A percentile compares a stretch with the other conserved stretches of the same genome.
Evolutionary conservation across 1,139 yeast genomes (phyloP).

Genomic region (Pneumocystis canis): DNA sequence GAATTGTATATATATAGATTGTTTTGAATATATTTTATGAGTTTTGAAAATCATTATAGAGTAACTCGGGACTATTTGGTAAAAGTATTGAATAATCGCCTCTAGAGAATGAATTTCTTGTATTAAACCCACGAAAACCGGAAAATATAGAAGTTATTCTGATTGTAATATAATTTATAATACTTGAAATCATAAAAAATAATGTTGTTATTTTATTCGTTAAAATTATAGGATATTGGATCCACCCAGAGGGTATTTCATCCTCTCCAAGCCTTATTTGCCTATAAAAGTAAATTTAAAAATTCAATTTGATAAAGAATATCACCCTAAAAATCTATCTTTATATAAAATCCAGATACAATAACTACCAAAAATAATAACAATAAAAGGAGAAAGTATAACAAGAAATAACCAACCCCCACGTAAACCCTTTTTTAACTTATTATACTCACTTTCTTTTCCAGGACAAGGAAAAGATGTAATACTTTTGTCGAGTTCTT

Average conservation of each 20-base stretch:
- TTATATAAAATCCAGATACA: conserved; percentile 55
- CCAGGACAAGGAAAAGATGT: conserved; percentile 73
- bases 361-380: conserved; percentile 37
- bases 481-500: conserved; percentile 48
- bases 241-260: neutral
- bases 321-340: conserved; percentile 46
- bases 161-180: conserved; percentile 7
- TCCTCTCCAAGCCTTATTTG: conserved; percentile 6
- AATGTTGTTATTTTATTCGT: conserved; percentile 24
- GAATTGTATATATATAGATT: neutral
- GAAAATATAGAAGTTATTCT: conserved; percentile 12
- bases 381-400: conserved; percentile 44
- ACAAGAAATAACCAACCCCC: conserved; percentile 37
- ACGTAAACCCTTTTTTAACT: conserved; percentile 42
- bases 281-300: conserved; percentile 17
- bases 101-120: conserved; percentile 19
- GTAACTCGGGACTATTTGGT: conserved; percentile 15
- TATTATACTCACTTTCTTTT: conserved; percentile 48
- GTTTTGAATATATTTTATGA: neutral
- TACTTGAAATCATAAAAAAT: conserved; percentile 22
- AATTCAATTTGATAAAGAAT: conserved; percentile 16
- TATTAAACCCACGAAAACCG: conserved; percentile 12
- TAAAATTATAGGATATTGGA: conserved; percentile 19
- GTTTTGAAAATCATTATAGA: neutral
- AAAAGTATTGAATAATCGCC: conserved; percentile 17